A percentile compares a stretch with the other conserved stretches of the same genome.
phyloP scores from a whole-genome alignment of 192 early-diverging fungal genomes.

The Backusella tarrabulga region DNA sequence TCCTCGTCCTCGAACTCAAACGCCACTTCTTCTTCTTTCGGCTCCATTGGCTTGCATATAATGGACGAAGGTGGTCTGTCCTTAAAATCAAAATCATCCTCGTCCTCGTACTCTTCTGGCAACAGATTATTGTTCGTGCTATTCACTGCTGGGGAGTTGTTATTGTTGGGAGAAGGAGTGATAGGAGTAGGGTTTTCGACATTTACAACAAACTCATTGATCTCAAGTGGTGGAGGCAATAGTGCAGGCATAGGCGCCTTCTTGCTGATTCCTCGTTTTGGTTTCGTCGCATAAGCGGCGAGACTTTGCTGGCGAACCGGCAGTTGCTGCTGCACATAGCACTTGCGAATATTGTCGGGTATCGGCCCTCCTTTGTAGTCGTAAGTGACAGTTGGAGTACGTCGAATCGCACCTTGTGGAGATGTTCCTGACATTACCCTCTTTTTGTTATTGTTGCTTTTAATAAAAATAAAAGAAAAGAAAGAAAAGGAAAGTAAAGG shows the following conservation, averaged over 20 bases:
- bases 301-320: conserved; percentile 35
- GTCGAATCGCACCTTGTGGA: conserved; percentile 1
- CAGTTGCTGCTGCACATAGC: conserved; percentile 29
- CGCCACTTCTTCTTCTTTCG: not conserved
- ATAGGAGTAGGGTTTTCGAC: not conserved
- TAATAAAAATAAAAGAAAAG: not conserved
- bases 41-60: conserved; percentile 3
- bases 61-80: conserved; percentile 29
- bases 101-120: not conserved
- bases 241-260: not conserved
- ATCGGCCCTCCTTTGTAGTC: conserved; percentile 22
- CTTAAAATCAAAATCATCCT: conserved; percentile 32
- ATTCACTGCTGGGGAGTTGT: not conserved
- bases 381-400: not conserved
- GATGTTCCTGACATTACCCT: not conserved
- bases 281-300: conserved; percentile 9
- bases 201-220: not conserved
- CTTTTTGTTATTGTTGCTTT: not conserved
- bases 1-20: not conserved
- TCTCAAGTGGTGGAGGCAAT: not conserved
- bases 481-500: not conserved
- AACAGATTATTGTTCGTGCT: not conserved
- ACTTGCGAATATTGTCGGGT: conserved; percentile 18
- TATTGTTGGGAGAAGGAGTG: not conserved
- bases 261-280: not conserved